A percentile compares a stretch with the other conserved stretches of the same genome.
phyloP scores from a whole-genome alignment of 2,329 filamentous ascomycete genomes.

The Fusarium pseudoanthophilum region DNA sequence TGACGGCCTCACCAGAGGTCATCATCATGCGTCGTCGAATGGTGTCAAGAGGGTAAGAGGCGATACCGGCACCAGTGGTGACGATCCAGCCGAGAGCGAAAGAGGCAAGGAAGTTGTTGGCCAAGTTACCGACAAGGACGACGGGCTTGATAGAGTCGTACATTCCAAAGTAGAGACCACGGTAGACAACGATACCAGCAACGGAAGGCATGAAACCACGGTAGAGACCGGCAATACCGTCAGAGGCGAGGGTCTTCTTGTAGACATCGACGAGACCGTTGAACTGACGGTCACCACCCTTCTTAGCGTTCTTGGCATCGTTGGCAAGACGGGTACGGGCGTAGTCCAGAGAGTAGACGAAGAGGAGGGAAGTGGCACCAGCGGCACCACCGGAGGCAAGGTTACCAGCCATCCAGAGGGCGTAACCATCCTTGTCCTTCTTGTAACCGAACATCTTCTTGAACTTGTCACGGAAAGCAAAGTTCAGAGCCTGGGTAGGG shows the following conservation, averaged over 20 bases:
- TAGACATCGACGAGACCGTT: conserved; percentile 99
- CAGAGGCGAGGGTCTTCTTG: conserved; percentile 99
- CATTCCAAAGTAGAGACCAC: conserved; percentile 99
- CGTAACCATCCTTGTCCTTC: conserved; percentile 99
- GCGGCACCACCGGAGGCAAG: conserved; percentile 99
- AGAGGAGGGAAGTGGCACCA: conserved; percentile 99
- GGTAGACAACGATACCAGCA: conserved; percentile 99
- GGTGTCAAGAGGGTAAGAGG: conserved; percentile 99
- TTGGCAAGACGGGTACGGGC: conserved; percentile 99
- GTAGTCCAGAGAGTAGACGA: conserved; percentile 99
- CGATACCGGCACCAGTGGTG: conserved; percentile 99
- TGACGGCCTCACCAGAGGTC: conserved; percentile 97
- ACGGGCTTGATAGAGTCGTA: conserved; percentile 99
- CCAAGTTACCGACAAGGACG: conserved; percentile 87
- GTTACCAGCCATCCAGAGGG: conserved; percentile 99
- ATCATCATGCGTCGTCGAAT: conserved; percentile 99
- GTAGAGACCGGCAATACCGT: conserved; percentile 99
- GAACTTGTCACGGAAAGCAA: conserved; percentile 99
- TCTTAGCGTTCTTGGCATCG: conserved; percentile 99
- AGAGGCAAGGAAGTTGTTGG: conserved; percentile 99
- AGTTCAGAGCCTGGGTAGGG: conserved; percentile 99
- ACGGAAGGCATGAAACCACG: conserved; percentile 99
- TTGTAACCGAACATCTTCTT: conserved; percentile 99
- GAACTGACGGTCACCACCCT: conserved; percentile 98
- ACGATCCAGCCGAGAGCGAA: conserved; percentile 99